Evolutionary conservation across 495 filamentous ascomycete genomes (phyloP).

Genomic region (Penicillium paxilli): DNA sequence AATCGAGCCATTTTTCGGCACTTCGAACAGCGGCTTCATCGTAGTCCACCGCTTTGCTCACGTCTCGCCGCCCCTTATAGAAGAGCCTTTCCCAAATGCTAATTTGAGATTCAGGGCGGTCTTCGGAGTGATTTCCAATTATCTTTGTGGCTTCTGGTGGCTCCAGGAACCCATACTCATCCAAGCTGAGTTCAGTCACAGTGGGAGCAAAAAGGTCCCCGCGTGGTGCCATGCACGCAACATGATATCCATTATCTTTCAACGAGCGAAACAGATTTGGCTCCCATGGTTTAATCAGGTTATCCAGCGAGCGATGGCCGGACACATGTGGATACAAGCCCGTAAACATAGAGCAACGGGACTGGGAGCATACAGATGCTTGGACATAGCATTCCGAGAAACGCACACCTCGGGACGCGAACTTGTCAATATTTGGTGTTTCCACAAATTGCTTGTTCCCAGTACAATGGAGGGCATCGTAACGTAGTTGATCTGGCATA

Average conservation of each 20-base stretch:
- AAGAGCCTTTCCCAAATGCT: conserved; percentile 22
- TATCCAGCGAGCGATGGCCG: conserved; percentile 24
- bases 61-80: conserved; percentile 19
- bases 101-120: conserved; percentile 5
- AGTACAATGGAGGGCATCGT: conserved; percentile 18
- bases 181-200: conserved; percentile 24
- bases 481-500: conserved; percentile 29
- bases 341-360: conserved; percentile 25
- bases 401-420: conserved; percentile 10
- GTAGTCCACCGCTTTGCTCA: conserved; percentile 22
- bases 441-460: conserved; percentile 9
- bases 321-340: conserved; percentile 24
- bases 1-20: conserved; percentile 23
- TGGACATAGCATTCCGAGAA: conserved; percentile 16
- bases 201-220: conserved; percentile 26
- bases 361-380: conserved; percentile 26
- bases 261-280: conserved; percentile 26
- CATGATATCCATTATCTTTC: conserved; percentile 26
- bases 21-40: conserved; percentile 25
- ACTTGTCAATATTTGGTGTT: conserved; percentile 24
- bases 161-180: conserved; percentile 29
- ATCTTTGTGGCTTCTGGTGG: conserved; percentile 23
- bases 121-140: conserved; percentile 7
- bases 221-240: conserved; percentile 25
- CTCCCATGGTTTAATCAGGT: conserved; percentile 31